Percentiles rank a stretch among this genome's conserved stretches.
These are phyloP conservation scores for Prunus kanzakura DNA, from an alignment of 306 rosid species.

Conservation along the genomic window DNA sequence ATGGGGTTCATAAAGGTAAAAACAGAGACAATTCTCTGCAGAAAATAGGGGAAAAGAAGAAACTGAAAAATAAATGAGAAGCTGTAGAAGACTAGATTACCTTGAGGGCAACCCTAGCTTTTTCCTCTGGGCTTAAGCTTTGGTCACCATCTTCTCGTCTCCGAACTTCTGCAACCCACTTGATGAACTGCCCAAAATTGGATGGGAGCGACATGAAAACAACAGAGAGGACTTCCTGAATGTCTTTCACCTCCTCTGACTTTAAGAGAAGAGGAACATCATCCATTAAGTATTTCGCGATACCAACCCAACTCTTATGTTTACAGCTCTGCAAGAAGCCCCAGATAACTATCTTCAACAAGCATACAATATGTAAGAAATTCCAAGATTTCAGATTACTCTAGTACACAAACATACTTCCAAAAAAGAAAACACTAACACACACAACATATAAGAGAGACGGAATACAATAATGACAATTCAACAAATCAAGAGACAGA, in stretches of 20 bases:
- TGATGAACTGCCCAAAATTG: conserved; percentile 77
- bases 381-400: neutral
- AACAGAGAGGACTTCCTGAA: conserved; percentile 55
- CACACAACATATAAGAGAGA: neutral
- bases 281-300: conserved; percentile 75
- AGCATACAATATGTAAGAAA: conserved; percentile 6
- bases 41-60: neutral
- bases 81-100: conserved; percentile 31
- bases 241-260: conserved; percentile 55
- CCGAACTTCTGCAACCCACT: conserved; percentile 94
- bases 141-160: conserved; percentile 70
- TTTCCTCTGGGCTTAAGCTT: conserved; percentile 79
- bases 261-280: conserved; percentile 76
- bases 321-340: conserved; percentile 81
- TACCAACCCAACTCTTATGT: conserved; percentile 82
- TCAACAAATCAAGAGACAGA: no score
- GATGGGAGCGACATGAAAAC: conserved; percentile 68
- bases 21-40: neutral
- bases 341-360: neutral
- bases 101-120: conserved; percentile 75
- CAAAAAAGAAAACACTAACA: neutral
- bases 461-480: neutral
- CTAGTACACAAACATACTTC: neutral
- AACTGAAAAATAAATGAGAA: conserved; percentile 16
- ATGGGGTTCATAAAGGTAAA: neutral